Conservation (phyloP, 2,329 filamentous ascomycete genomes). For the Trichoderma sp. region DNA sequence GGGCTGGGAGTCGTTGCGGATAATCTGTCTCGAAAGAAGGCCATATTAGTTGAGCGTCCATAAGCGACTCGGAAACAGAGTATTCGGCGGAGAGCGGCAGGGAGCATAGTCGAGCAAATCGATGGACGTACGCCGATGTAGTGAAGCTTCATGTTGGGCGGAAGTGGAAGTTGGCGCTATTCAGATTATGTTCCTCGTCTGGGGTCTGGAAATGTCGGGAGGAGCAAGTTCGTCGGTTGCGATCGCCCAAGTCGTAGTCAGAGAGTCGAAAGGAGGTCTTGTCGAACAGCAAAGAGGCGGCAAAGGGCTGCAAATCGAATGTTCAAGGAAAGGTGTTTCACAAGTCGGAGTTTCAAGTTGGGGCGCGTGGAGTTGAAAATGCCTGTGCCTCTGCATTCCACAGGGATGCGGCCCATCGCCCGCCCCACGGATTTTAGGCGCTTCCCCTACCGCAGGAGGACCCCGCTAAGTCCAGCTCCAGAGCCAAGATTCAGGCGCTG, state of each 20-base stretch:
- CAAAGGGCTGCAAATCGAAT: neutral
- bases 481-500: conserved; percentile 11
- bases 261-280: neutral
- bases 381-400: neutral
- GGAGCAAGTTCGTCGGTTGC: neutral
- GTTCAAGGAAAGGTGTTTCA: conserved; percentile 12
- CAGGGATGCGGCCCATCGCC: conserved; percentile 13
- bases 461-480: conserved; percentile 6
- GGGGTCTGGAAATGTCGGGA: neutral
- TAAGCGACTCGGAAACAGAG: neutral
- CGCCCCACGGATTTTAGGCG: conserved; percentile 24
- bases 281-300: neutral
- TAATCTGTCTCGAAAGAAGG: conserved; percentile 61
- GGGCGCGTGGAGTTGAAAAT: neutral
- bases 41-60: conserved; percentile 3
- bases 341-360: conserved; percentile 19
- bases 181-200: neutral
- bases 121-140: conserved; percentile 75
- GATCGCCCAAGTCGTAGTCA: neutral
- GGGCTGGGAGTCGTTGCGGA: conserved; percentile 78
- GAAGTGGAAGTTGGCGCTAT: neutral
- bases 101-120: conserved; percentile 27
- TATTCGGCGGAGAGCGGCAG: neutral
- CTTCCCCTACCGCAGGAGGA: neutral
- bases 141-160: conserved; percentile 75